These are phyloP conservation scores for Thraustotheca clavata DNA, from an alignment of 352 stramenopile genomes.

Conservation along the genomic window DNA sequence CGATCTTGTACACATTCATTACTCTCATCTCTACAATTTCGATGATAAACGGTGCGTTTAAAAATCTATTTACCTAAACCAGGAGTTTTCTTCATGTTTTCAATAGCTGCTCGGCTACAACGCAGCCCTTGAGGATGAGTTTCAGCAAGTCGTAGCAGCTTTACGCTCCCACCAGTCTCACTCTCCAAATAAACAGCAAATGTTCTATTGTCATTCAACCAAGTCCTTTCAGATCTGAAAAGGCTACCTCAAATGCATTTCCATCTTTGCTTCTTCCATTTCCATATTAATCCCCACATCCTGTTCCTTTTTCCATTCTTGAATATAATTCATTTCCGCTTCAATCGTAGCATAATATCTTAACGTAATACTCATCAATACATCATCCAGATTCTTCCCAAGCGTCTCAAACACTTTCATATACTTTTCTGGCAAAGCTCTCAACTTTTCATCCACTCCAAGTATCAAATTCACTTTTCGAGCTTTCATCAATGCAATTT, in stretches of 20 bases:
- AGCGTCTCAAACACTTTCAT: not conserved
- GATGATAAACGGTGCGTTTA: no score
- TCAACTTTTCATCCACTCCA: not conserved
- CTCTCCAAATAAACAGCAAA: conserved; percentile 16
- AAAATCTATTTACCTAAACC: not conserved
- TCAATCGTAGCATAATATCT: conserved; percentile 4
- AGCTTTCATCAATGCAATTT: not conserved
- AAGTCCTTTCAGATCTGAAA: not conserved
- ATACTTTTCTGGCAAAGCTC: not conserved
- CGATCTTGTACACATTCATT: conserved; percentile 2
- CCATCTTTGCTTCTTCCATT: not conserved
- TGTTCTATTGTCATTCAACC: not conserved
- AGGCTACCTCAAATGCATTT: conserved; percentile 5
- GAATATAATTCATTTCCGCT: not conserved
- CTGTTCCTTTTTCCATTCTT: not conserved
- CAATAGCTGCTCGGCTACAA: conserved; percentile 11
- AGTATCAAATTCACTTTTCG: not conserved
- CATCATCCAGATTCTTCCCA: not conserved
- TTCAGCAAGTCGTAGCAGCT: not conserved
- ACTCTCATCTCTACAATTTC: not conserved
- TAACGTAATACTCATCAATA: not conserved
- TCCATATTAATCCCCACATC: not conserved
- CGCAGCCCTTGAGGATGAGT: not conserved
- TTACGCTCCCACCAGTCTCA: not conserved
- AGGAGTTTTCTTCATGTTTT: not conserved